Percentiles rank a stretch among this genome's conserved stretches.
These are phyloP conservation scores for Umbelopsis sp. DNA, from an alignment of 192 early-diverging fungal species.

Conservation along the genomic window DNA sequence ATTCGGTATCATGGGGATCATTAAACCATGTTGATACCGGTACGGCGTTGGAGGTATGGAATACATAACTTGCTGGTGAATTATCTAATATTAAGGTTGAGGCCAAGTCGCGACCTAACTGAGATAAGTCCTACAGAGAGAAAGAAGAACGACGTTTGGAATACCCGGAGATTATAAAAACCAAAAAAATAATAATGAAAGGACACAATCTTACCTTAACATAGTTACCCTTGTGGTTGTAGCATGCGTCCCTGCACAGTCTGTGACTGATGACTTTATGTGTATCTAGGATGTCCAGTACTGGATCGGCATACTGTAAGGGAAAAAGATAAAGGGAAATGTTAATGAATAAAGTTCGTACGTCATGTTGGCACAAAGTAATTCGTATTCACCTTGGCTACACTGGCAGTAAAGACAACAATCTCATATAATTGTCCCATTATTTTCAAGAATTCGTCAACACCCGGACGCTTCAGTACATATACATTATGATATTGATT, in stretches of 20 bases:
- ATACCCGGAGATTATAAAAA: not conserved
- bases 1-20: slow-evolving; percentile 94
- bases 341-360: not conserved
- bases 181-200: not conserved
- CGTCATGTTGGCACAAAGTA: not conserved
- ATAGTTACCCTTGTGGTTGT: slow-evolving; percentile 94
- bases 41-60: slow-evolving; percentile 95
- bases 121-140: slow-evolving; percentile 71
- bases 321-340: not conserved
- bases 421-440: slow-evolving; percentile 91
- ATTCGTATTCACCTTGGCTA: slow-evolving; percentile 68
- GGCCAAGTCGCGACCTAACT: slow-evolving; percentile 83
- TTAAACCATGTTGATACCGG: slow-evolving; percentile 97
- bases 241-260: slow-evolving; percentile 95
- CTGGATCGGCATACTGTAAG: slow-evolving; percentile 94
- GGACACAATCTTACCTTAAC: slow-evolving; percentile 68
- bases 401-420: slow-evolving; percentile 94
- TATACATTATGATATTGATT: slow-evolving; percentile 90
- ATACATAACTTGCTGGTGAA: slow-evolving; percentile 93
- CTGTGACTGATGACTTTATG: slow-evolving; percentile 86
- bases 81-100: slow-evolving; percentile 94
- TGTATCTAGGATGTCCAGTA: slow-evolving; percentile 90
- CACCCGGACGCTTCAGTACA: slow-evolving; percentile 95
- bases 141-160: not conserved
- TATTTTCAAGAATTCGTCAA: slow-evolving; percentile 86